Evolutionary conservation across 2,329 filamentous ascomycete genomes (phyloP), one percentile per base, ranked within the genome.

Genomic region (Myriosclerotinia scirpicola): DNA sequence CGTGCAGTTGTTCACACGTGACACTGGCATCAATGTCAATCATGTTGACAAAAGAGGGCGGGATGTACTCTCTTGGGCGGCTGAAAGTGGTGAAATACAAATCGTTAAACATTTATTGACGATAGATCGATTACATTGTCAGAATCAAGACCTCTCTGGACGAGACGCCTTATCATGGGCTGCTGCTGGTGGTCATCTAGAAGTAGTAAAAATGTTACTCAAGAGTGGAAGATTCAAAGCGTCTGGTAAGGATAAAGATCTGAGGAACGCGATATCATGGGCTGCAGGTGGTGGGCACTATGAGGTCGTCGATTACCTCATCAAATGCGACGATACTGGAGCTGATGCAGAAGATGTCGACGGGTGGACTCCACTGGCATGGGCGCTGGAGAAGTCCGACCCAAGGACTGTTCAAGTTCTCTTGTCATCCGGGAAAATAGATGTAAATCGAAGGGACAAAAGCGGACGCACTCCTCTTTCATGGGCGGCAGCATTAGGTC

Each of bases 141-240:
- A 78, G 64, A 46, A 75, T 1, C 65, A 58, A 54, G 77, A 79
- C 67, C 44, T 67, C 3, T 71, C 71, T 20, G 76, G 77, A 2
- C 75, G 77, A 22, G 76, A 69, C 65, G 70, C 74, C 0, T 70
- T 79, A 26, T 79, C 77, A 17, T 55, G 30, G 30, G 54, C 54
- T 40, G 54, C 54, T 38, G 54, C 30, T 38, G 30, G 8, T 77
- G 95, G 95, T 5, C 94, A 98, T 79, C 97, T 90, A 79, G 93
- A 98, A 79, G 87, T 97, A 61, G 93, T 93, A 2, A 88, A 90
- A 73, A 81, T 97, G 68, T 83, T 98, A 15, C 83, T 98, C 15
- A 40, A 20, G 15, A 55, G 54, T 40, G n/a, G 54, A 20, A 55
- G 38, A 40, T 22, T 55, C 7, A 40, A 55, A 55, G 54, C 11